Conservation (phyloP, 257 asterid genomes). For the Solanum tarapatanum region DNA sequence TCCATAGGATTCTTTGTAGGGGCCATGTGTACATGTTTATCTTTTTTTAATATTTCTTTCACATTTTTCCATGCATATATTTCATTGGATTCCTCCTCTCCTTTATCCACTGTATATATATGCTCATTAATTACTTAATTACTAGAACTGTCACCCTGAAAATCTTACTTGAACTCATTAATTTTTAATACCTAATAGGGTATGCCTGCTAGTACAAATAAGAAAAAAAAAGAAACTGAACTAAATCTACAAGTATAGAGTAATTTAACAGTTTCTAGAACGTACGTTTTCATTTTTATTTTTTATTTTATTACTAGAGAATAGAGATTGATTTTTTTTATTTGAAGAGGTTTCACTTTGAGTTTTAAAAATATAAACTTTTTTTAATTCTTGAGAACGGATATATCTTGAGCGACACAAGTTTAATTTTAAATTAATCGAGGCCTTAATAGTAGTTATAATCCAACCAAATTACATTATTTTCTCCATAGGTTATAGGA, state of each 20-base stretch:
- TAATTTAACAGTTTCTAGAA: not conserved
- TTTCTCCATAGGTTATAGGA: not conserved
- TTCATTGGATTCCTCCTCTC: conserved; percentile 15
- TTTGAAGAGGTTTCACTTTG: not conserved
- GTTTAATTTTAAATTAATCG: not conserved
- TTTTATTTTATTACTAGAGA: not conserved
- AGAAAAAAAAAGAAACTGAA: not conserved
- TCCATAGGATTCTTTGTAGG: conserved; percentile 17
- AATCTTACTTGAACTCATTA: not conserved
- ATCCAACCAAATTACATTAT: not conserved
- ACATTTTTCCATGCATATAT: not conserved
- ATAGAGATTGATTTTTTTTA: no score
- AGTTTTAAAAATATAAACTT: no score
- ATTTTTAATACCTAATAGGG: not conserved
- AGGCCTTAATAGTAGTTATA: not conserved
- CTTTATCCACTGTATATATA: not conserved
- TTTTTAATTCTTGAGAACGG: no score
- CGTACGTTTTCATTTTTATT: not conserved
- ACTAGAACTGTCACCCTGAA: not conserved
- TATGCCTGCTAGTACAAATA: not conserved
- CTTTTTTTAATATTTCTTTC: not conserved
- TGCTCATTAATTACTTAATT: not conserved
- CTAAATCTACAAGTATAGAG: not conserved
- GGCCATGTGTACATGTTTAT: conserved; percentile 12
- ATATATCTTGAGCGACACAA: no score